Conservation (phyloP, 2,329 filamentous ascomycete genomes). For the Diaporthe destruens region DNA sequence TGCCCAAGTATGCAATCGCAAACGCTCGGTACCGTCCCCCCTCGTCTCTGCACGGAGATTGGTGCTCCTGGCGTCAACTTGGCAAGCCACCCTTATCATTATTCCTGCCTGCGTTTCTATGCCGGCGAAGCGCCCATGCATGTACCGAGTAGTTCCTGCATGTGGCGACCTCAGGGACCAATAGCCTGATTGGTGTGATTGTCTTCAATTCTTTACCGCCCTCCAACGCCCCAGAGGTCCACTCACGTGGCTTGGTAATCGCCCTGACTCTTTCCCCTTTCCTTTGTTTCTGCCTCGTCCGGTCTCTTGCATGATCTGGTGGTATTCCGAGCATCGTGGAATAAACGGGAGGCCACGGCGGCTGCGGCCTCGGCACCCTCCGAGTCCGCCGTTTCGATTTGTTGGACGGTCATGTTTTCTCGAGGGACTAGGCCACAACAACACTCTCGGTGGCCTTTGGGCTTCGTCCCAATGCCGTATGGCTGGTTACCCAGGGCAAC, state of each 20-base stretch:
- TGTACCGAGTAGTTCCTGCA: neutral
- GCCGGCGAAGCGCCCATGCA: neutral
- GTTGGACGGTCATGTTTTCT: conserved; percentile 21
- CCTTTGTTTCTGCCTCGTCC: conserved; percentile 21
- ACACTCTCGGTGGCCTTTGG: conserved; percentile 13
- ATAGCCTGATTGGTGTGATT: neutral
- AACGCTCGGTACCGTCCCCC: conserved; percentile 27
- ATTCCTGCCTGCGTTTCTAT: neutral
- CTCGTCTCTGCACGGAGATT: conserved; percentile 20
- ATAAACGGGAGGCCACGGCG: conserved; percentile 19
- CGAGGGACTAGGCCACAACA: neutral
- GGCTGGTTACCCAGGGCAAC: no score
- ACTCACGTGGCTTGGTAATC: conserved; percentile 22
- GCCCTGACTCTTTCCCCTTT: neutral
- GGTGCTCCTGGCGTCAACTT: conserved; percentile 29
- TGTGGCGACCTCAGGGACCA: no score
- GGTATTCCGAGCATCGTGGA: no score
- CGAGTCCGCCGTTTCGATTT: conserved; percentile 21
- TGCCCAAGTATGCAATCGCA: conserved; percentile 6
- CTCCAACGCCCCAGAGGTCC: neutral
- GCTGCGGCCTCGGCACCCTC: conserved; percentile 11
- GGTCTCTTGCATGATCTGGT: conserved; percentile 21
- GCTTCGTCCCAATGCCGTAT: neutral
- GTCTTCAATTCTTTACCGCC: neutral
- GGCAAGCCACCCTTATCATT: conserved; percentile 1